These are phyloP conservation scores for Gyromitra esculenta DNA, from an alignment of 2,329 filamentous ascomycete species.

Conservation along the genomic window DNA sequence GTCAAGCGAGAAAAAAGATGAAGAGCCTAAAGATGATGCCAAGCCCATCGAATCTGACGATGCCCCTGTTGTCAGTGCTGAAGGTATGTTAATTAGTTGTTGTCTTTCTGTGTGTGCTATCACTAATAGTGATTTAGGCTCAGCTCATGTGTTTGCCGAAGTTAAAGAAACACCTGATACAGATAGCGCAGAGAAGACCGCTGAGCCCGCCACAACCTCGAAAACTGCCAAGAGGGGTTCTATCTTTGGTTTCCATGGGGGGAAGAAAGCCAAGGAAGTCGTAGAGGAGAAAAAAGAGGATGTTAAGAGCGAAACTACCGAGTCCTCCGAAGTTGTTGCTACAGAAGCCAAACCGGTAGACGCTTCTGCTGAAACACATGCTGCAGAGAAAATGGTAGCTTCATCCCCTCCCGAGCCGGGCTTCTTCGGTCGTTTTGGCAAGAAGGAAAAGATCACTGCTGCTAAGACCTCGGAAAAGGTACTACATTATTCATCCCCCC, in stretches of 20 bases:
- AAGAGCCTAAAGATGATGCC: conserved; percentile 58
- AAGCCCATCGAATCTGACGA: conserved; percentile 53
- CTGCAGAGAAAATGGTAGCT: conserved; percentile 59
- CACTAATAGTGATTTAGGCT: conserved; percentile 57
- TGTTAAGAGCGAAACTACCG: conserved; percentile 58
- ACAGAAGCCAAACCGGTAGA: conserved; percentile 61
- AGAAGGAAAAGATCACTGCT: conserved; percentile 57
- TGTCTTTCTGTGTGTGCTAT: conserved; percentile 60
- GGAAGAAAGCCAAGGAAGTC: conserved; percentile 59
- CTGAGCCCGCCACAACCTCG: conserved; percentile 62
- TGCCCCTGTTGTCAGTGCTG: conserved; percentile 54
- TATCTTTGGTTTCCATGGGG: conserved; percentile 73
- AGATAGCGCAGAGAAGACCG: conserved; percentile 51
- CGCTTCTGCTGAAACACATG: conserved; percentile 59
- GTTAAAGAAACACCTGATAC: conserved; percentile 58
- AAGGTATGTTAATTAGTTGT: conserved; percentile 35
- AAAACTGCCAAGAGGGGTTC: conserved; percentile 85
- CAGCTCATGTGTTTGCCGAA: conserved; percentile 61
- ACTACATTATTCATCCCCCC: conserved; percentile 48
- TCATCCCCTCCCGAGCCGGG: conserved; percentile 57
- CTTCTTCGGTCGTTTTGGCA: conserved; percentile 59
- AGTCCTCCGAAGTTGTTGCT: conserved; percentile 14
- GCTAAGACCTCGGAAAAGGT: conserved; percentile 52
- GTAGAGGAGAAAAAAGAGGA: conserved; percentile 60
- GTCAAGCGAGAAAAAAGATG: conserved; percentile 36